Base-by-base conservation (phyloP, 441 rosid species). In the Geranium incanum region DNA sequence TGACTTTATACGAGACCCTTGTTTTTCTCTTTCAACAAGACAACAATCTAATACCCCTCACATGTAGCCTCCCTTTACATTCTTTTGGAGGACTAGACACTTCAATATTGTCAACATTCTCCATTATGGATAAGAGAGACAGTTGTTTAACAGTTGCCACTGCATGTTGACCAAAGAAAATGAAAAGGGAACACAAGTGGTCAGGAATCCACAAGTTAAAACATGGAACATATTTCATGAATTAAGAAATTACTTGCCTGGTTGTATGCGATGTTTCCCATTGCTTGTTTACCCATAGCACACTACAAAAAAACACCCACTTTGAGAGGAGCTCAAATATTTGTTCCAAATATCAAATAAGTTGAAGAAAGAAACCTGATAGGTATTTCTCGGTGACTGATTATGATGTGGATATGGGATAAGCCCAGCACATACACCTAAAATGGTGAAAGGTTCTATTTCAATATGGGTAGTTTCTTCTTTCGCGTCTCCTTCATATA, bases 231-330 rank as follows among this genome's bases (percentile, higher is more conserved):
- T 71, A 9, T 66, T 38, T 55, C n/a, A 67, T 73, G 63, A 38
- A 60, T 16, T 55, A 62, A 71, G 79, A 36, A 38, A 67, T 64
- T 65, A 79, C 90, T 81, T 81, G 83, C 99, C 95, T 95, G 93
- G 78, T 95, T 95, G 81, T 88, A 90, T 66, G 98, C 97, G 72
- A 95, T 88, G 79, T 90, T 95, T 73, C 98, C 99, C 99, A 95
- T 95, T 15, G 98, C 97, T 86, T 95, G 99, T 86, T 95, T 95
- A 74, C 99, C 99, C 98, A 95, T 95, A 70, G 98, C 97, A 82
- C 99, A 95, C 99, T 95, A 79, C 70, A 78, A 41, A 72, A 75
- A 6, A 23, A 68, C 57, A 75, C 39, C 68, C 68, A 63, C 23
- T 70, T 67, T 41, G 57, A 72, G 19, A 52, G 45, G 33, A 48